Evolutionary conservation across 805 yeast species (phyloP).

Genomic region (Lipomyces mesembrius): DNA sequence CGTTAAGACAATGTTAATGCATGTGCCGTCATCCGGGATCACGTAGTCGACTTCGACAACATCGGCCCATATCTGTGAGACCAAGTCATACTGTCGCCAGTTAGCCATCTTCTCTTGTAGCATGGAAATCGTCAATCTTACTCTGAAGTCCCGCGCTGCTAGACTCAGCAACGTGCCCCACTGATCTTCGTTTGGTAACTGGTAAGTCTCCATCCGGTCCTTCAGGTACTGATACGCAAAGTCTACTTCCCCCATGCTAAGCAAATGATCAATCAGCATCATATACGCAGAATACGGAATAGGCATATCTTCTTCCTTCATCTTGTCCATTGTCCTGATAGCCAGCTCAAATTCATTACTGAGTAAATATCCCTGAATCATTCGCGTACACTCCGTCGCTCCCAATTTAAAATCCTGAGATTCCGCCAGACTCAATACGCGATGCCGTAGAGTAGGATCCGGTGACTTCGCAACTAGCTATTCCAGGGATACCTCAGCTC

Average conservation of each 20-base stretch:
- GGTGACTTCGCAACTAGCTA: neutral
- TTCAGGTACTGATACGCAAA: neutral
- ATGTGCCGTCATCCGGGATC: slow-evolving; percentile 6
- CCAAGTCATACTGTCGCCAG: slow-evolving; percentile 5
- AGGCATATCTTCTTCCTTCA: neutral
- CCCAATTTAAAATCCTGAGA: neutral
- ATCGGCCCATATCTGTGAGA: slow-evolving; percentile 1
- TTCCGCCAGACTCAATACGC: neutral
- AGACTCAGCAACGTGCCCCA: slow-evolving; percentile 4
- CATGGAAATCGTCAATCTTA: neutral
- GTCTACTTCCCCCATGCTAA: neutral
- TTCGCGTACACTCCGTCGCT: neutral
- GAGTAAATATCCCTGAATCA: neutral
- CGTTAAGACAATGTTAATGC: slow-evolving; percentile 3
- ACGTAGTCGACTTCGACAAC: neutral
- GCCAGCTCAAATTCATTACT: slow-evolving; percentile 1
- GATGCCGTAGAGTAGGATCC: neutral
- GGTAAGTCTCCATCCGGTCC: neutral
- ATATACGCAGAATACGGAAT: neutral
- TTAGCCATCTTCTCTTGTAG: neutral
- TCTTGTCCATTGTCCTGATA: neutral
- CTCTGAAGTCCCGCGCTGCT: slow-evolving; percentile 3
- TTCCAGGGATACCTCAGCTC: neutral
- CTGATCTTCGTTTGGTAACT: neutral
- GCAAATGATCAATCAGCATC: neutral